Conservation (phyloP, 2,329 filamentous ascomycete genomes). For the Fusarium subtropicale region DNA sequence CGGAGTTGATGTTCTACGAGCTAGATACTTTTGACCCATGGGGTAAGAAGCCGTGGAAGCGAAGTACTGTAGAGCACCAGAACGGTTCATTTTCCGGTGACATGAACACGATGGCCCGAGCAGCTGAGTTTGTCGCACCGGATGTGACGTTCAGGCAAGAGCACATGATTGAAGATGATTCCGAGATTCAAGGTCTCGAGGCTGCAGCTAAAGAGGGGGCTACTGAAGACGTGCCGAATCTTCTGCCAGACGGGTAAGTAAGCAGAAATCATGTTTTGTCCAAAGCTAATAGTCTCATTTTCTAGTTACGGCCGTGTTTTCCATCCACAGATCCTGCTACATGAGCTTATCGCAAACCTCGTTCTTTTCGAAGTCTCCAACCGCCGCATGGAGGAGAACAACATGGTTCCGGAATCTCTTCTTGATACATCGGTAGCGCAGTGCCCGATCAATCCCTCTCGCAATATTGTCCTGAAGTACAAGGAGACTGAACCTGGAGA, state of each 20-base stretch:
- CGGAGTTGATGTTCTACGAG: conserved; percentile 24
- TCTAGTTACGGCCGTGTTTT: conserved; percentile 15
- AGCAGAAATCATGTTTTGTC: neutral
- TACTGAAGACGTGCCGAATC: neutral
- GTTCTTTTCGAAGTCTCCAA: conserved; percentile 15
- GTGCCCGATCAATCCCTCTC: neutral
- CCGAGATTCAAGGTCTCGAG: no score
- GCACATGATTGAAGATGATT: neutral
- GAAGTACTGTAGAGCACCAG: neutral
- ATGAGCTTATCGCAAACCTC: conserved; percentile 11
- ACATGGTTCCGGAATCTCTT: neutral
- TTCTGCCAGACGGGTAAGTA: conserved; percentile 20
- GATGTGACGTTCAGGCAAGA: conserved; percentile 3
- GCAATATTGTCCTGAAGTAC: conserved; percentile 1
- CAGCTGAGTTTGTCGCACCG: neutral
- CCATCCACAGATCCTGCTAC: conserved; percentile 12
- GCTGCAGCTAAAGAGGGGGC: no score
- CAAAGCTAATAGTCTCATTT: neutral
- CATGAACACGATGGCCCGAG: conserved; percentile 5
- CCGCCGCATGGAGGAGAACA: neutral
- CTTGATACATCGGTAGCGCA: neutral
- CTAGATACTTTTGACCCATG: conserved; percentile 1
- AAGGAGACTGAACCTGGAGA: neutral
- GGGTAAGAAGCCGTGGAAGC: conserved; percentile 9
- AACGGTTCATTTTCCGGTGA: conserved; percentile 7